Base-by-base conservation (phyloP, 352 stramenopile genomes). In the Phytophthora sp. region DNA sequence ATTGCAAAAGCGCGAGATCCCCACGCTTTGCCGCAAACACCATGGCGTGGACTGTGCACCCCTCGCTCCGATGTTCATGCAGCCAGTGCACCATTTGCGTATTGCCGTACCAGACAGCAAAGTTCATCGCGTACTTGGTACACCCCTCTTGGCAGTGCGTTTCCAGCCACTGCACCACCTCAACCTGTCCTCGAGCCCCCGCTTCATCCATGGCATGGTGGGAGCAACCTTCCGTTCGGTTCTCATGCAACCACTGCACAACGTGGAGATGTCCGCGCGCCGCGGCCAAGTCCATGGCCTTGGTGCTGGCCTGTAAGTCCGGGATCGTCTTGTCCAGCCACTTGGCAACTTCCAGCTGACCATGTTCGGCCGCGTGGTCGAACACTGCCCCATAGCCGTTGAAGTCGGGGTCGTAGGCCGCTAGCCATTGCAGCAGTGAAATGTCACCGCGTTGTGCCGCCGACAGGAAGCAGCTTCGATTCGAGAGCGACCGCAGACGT, bases 171-270 rank as follows among this genome's bases (percentile, higher is more conserved):
- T 73, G 43, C 6, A 80, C 60, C 8, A 77, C 53, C 5, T 62
- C 26, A 34, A 71, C 53, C 9, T 79, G 70, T 39, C 68, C 64
- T 45, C 46, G 44, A 37, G 53, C 53, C 8, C 56, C 70, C 4
- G 66, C 70, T 45, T 72, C 63, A 37, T 79, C 62, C 38, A 79
- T 76, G 7, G 66, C 66, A 43, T 74, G 61, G 20, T 68, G 51
- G 11, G 69, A 63, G 24, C 69, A 74, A 13, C 65, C 65, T 37
- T 74, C 65, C 9, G 27, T 37, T 9, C 63, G 56, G 34, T 84
- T 56, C 12, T 23, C 21, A 45, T 90, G 72, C 30, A 90, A 56
- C 76, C 76, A 90, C 43, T 85, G 46, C 1, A 90, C 52, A 7
- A 88, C 69, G 9, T 62, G 2, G n/a, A 90, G 44, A 32, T 88